Percentiles rank a stretch among this genome's conserved stretches.
These are phyloP conservation scores for Epichloe amarillans DNA, from an alignment of 2,329 filamentous ascomycete species.

Conservation along the genomic window DNA sequence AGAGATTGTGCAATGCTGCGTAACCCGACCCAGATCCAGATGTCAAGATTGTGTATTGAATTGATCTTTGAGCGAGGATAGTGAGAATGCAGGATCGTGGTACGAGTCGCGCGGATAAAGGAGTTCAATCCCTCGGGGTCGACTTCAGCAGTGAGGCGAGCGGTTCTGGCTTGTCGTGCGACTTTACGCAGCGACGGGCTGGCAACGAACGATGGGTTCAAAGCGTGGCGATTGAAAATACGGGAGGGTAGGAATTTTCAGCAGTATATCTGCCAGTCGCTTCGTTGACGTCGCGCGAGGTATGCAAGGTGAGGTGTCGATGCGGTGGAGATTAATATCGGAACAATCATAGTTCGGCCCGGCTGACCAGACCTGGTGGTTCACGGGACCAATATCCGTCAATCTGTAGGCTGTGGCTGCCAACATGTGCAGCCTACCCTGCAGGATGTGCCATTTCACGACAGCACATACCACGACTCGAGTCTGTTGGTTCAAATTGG, in stretches of 20 bases:
- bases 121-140: not conserved
- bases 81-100: not conserved
- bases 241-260: not conserved
- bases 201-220: not conserved
- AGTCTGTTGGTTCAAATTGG: too few relatives aligned
- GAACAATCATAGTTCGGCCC: not conserved
- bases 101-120: not conserved
- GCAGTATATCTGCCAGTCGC: not conserved
- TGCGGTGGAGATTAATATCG: constrained; percentile 5
- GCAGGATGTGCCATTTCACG: too few relatives aligned
- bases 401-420: too few relatives aligned
- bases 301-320: constrained; percentile 14
- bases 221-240: not conserved
- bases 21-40: not conserved
- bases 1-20: not conserved
- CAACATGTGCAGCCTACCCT: too few relatives aligned
- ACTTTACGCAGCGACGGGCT: not conserved
- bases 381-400: not conserved
- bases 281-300: constrained; percentile 3
- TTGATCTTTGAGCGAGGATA: not conserved
- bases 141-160: not conserved
- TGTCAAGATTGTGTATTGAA: not conserved
- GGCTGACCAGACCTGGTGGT: not conserved
- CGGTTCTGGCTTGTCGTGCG: not conserved
- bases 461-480: too few relatives aligned